Evolutionary conservation across 257 asterid species (phyloP).

Genomic region (Agastache rugosa): DNA sequence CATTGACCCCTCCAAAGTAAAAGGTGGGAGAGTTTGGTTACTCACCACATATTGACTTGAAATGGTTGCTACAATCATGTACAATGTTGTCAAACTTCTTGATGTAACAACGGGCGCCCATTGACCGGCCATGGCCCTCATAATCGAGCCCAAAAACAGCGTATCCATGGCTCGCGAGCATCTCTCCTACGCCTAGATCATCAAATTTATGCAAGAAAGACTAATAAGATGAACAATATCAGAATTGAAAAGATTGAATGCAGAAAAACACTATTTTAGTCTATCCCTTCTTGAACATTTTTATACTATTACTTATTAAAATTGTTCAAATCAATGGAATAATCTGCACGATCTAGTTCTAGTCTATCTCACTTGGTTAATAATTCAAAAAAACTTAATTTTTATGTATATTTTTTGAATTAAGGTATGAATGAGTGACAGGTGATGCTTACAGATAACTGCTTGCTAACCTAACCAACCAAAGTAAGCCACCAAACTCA

Average conservation of each 20-base stretch:
- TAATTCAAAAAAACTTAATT: neutral
- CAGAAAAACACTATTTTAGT: neutral
- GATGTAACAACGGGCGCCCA: slow-evolving; percentile 85
- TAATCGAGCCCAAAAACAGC: slow-evolving; percentile 89
- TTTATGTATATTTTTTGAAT: neutral
- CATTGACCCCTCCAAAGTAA: neutral
- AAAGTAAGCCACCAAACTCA: slow-evolving; percentile 41
- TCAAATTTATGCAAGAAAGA: neutral
- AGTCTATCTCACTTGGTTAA: neutral
- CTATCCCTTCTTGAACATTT: neutral
- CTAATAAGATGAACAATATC: neutral
- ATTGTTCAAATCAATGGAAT: neutral
- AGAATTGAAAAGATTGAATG: neutral
- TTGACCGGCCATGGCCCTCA: slow-evolving; percentile 94
- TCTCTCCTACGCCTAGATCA: slow-evolving; percentile 68
- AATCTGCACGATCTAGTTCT: neutral
- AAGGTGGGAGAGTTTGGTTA: slow-evolving; percentile 25
- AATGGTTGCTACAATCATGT: slow-evolving; percentile 62
- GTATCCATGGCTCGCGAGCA: slow-evolving; percentile 71
- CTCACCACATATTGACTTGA: slow-evolving; percentile 79
- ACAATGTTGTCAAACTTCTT: slow-evolving; percentile 77
- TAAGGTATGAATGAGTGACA: slow-evolving; percentile 27
- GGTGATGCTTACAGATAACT: slow-evolving; percentile 31
- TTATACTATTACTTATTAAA: neutral
- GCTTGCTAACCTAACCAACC: slow-evolving; percentile 58